phyloP scores from a whole-genome alignment of 305 asterid species.

The Fraxinus paxiana region DNA sequence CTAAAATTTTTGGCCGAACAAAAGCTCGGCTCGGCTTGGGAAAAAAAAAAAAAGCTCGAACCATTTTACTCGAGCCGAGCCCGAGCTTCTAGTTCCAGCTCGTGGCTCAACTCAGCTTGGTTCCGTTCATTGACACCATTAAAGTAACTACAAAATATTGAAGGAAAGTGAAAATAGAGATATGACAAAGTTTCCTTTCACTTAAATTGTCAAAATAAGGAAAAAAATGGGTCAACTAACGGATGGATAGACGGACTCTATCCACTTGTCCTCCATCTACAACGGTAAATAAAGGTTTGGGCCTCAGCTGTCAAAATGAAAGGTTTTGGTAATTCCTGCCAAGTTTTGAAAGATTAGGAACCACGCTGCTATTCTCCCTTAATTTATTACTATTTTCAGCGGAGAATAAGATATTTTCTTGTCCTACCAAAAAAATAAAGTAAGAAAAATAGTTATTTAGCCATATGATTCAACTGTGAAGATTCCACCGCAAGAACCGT shows the following conservation, averaged over 20 bases:
- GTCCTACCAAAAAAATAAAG: background rate
- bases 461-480: slow-evolving; percentile 24
- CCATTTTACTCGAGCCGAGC: too few relatives aligned
- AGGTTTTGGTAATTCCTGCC: background rate
- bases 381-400: background rate
- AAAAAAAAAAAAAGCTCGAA: too few relatives aligned
- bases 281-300: background rate
- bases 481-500: slow-evolving; percentile 30
- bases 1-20: too few relatives aligned
- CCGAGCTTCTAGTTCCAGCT: too few relatives aligned
- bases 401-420: background rate
- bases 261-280: background rate
- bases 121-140: too few relatives aligned
- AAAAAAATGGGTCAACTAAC: background rate
- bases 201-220: background rate
- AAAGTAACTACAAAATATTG: too few relatives aligned
- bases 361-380: background rate
- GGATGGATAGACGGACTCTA: background rate
- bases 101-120: too few relatives aligned
- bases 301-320: background rate
- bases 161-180: background rate
- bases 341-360: background rate
- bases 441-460: background rate
- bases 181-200: background rate
- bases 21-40: too few relatives aligned